Conservation (phyloP, 257 asterid species). For the Eustoma russellianum region DNA sequence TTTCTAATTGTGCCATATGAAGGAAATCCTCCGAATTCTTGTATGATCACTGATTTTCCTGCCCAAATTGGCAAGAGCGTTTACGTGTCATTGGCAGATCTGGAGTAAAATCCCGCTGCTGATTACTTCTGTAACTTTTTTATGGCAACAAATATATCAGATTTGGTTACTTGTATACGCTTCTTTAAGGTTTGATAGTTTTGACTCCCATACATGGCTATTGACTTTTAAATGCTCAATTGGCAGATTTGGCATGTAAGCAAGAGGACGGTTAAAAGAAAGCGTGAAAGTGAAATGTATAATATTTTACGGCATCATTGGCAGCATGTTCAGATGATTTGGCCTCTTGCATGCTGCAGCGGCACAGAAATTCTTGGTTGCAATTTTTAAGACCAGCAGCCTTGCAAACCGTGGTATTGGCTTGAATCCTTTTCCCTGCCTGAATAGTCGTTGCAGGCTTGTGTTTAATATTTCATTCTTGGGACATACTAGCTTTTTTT, state of each 20-base stretch:
- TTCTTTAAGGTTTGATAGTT: not conserved
- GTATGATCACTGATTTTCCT: not conserved
- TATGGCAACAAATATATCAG: too few species aligned
- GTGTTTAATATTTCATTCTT: not conserved
- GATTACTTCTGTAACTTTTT: too few species aligned
- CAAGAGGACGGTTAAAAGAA: conserved; percentile 25
- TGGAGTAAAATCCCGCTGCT: too few species aligned
- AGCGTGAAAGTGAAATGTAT: not conserved
- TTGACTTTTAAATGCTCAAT: conserved; percentile 5
- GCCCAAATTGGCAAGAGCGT: too few species aligned
- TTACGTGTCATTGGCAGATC: too few species aligned
- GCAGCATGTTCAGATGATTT: not conserved
- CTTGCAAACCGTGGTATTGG: not conserved
- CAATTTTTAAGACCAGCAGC: not conserved
- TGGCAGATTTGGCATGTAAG: conserved; percentile 37
- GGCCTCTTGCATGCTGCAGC: not conserved
- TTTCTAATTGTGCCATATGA: not conserved
- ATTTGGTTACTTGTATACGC: not conserved
- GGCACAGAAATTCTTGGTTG: not conserved
- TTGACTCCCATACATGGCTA: not conserved
- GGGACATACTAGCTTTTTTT: not conserved
- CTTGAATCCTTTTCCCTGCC: not conserved
- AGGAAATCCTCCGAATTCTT: not conserved
- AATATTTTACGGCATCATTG: conserved; percentile 1
- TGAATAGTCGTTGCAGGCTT: not conserved